Evolutionary conservation across 2,329 filamentous ascomycete species (phyloP), one percentile per base, ranked within the genome.

Genomic region (Tolypocladium ophioglossoides): DNA sequence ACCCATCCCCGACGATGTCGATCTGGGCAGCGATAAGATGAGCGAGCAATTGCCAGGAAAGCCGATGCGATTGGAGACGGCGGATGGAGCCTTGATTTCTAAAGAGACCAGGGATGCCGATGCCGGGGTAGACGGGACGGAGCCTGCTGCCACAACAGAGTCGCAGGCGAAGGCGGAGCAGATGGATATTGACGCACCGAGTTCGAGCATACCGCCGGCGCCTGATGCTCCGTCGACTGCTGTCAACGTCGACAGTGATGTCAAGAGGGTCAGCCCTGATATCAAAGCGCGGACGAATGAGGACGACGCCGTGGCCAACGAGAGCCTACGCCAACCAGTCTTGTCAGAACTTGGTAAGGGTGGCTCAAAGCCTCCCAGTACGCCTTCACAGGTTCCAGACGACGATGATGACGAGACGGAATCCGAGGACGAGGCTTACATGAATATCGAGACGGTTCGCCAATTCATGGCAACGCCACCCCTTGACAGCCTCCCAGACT

Each of bases 371-470:
- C 63, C 64, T 7, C 70, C 71, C 0, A 78, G 72, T 55, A 79
- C 73, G 9, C 75, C 77, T 4, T 79, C 77, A 4, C 76, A 75
- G 41, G 69, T 72, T 34, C 72, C 72, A 34, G 74, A 77, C 20
- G 75, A 78, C 39, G 76, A 78, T 51, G 78, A 77, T 35, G 72
- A 80, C 51, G 76, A 77, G 50, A 80, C 78, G 2, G 78, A 82
- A 56, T 74, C 78, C 9, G 79, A 82, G 51, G 78, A 77, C 44
- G 72, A 78, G 39, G 73, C 78, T n/a, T 73, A 71, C 39, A 69
- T 75, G 56, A 73, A 73, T n/a, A 65, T 77, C 30, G 75, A 78
- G 41, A 69, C 71, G 7, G 73, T 78, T 32, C 74, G 79, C 12
- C 72, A 76, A 52, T 77, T 73, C 54, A 78, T 79, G 67, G 66